phyloP scores from a whole-genome alignment of 306 rosid genomes.

The Oxytropis ochrocephala region DNA sequence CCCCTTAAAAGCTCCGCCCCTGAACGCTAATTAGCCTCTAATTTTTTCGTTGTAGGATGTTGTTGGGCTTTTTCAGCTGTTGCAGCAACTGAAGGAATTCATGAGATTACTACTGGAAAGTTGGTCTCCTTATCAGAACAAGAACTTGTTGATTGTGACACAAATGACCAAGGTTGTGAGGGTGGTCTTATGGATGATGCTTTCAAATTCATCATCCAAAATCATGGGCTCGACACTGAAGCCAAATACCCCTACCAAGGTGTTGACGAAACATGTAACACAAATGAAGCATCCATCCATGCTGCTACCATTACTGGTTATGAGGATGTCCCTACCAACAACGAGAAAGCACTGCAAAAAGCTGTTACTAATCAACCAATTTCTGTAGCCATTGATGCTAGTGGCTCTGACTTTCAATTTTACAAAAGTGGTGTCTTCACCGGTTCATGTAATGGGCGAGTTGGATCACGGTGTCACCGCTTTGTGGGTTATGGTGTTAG shows the following conservation, averaged over 20 bases:
- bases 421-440: conserved; percentile 39
- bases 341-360: conserved; percentile 31
- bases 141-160: conserved; percentile 48
- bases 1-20: too few species aligned
- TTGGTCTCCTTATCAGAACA: conserved; percentile 35
- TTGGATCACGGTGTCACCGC: conserved; percentile 42
- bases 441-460: conserved; percentile 34
- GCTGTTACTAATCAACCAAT: conserved; percentile 38
- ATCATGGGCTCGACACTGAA: conserved; percentile 28
- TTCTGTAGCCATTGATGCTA: conserved; percentile 43
- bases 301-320: conserved; percentile 26
- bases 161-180: conserved; percentile 29
- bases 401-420: conserved; percentile 28
- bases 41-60: conserved; percentile 22
- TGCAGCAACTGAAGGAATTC: conserved; percentile 42
- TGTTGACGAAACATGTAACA: conserved; percentile 16
- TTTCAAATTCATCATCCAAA: conserved; percentile 30
- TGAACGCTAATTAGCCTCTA: not conserved
- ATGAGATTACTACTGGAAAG: conserved; percentile 12
- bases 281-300: not conserved
- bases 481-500: conserved; percentile 30
- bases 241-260: conserved; percentile 30
- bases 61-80: conserved; percentile 48
- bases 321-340: conserved; percentile 35
- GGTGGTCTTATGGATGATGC: conserved; percentile 42